Percentiles rank a stretch among this genome's conserved stretches.
Conservation (phyloP, 2,329 filamentous ascomycete species). For the Fusarium xylarioides region DNA sequence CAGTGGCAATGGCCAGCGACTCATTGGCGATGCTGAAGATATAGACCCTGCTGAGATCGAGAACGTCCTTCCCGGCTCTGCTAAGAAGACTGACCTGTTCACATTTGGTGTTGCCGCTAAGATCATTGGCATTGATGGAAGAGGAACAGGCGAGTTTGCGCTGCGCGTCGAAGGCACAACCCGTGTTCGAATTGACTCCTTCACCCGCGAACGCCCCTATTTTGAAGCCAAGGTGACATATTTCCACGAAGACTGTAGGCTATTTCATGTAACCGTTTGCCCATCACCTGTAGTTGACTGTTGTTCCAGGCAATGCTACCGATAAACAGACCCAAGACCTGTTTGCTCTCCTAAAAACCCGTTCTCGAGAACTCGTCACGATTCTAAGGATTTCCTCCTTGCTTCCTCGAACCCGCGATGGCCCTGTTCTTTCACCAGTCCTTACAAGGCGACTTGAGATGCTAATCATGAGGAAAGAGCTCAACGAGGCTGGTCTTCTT, state of each 20-base stretch:
- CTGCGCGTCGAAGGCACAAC: constrained; percentile 87
- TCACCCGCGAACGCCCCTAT: constrained; percentile 79
- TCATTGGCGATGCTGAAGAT: constrained; percentile 72
- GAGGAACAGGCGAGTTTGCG: constrained; percentile 78
- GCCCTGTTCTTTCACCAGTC: constrained; percentile 78
- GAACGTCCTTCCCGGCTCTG: constrained; percentile 66
- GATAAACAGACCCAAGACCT: constrained; percentile 73
- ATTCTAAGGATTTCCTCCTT: constrained; percentile 86
- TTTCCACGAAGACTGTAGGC: constrained; percentile 74
- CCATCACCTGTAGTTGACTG: constrained; percentile 13
- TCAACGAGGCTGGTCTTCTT: constrained; percentile 82
- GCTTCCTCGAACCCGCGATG: constrained; percentile 73
- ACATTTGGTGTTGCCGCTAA: constrained; percentile 83
- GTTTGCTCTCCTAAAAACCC: constrained; percentile 82
- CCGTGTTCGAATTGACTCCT: constrained; percentile 74
- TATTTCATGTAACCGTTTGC: not conserved
- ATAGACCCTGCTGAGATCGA: constrained; percentile 54
- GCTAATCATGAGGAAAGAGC: constrained; percentile 83
- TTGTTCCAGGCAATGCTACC: constrained; percentile 42
- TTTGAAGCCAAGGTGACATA: constrained; percentile 83
- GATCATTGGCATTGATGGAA: constrained; percentile 80
- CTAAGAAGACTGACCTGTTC: constrained; percentile 79
- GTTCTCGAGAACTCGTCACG: constrained; percentile 86
- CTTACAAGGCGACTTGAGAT: constrained; percentile 86
- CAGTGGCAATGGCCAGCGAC: constrained; percentile 76